Percentiles rank a stretch among this genome's conserved stretches.
phyloP scores from a whole-genome alignment of 805 yeast genomes.

The Kockiozyma suomiensis region DNA sequence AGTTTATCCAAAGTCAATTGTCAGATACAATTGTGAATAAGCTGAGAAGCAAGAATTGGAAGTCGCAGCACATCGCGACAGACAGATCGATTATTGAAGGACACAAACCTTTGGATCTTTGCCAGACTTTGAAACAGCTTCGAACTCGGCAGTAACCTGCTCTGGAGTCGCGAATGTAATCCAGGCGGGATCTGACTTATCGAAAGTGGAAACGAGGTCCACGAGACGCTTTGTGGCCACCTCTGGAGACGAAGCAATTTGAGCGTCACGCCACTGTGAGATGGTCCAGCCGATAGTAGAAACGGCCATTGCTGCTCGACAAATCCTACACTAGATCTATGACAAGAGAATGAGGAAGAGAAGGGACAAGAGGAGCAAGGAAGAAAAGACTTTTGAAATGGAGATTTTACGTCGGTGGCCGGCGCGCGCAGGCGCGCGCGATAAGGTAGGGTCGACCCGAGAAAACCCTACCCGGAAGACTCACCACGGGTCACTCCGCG shows the following conservation, averaged over 20 bases:
- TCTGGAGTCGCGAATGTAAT: conserved; percentile 70
- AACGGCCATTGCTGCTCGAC: conserved; percentile 23
- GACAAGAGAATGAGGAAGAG: neutral
- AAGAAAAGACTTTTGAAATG: neutral
- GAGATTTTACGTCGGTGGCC: conserved; percentile 3
- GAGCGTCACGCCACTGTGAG: conserved; percentile 74
- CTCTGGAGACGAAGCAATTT: conserved; percentile 60
- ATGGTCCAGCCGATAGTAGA: conserved; percentile 73
- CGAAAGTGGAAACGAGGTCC: conserved; percentile 43
- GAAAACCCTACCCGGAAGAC: neutral
- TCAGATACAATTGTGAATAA: too few relatives aligned
- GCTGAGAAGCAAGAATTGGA: too few relatives aligned
- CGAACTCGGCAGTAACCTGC: conserved; percentile 77
- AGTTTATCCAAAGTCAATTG: too few relatives aligned
- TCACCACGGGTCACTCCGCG: neutral
- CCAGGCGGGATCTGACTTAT: conserved; percentile 79
- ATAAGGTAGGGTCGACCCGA: conserved; percentile 3
- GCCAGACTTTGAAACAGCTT: conserved; percentile 60
- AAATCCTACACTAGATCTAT: neutral
- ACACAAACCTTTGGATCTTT: conserved; percentile 45
- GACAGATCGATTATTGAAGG: neutral
- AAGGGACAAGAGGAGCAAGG: neutral
- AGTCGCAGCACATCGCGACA: too few relatives aligned
- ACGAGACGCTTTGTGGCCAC: conserved; percentile 58
- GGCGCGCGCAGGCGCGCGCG: conserved; percentile 20